phyloP scores from a whole-genome alignment of 345 rosid genomes.

The Carallia brachiata region DNA sequence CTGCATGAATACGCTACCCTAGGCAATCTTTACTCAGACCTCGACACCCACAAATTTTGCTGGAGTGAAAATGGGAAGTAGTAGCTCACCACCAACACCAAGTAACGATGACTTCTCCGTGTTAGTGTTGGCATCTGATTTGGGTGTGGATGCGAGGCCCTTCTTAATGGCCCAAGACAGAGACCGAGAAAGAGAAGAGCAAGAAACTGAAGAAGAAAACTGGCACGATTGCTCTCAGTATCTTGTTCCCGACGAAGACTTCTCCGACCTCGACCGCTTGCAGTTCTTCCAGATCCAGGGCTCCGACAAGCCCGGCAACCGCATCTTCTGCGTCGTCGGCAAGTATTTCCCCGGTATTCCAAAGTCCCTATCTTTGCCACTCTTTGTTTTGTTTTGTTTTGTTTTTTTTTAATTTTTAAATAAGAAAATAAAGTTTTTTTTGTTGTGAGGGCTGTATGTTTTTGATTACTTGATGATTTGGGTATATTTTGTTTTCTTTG shows the following conservation, averaged over 20 bases:
- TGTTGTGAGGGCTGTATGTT: no score
- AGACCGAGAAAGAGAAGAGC: conserved; percentile 27
- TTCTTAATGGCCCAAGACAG: conserved; percentile 38
- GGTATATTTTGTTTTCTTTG: no score
- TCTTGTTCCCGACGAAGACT: conserved; percentile 64
- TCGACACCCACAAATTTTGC: background rate
- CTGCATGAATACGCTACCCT: no score
- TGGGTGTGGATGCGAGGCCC: conserved; percentile 74
- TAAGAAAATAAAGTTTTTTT: no score
- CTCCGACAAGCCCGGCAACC: conserved; percentile 68
- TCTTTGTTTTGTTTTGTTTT: no score
- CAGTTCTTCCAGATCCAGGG: conserved; percentile 76
- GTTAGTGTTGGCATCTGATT: conserved; percentile 75
- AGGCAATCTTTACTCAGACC: background rate
- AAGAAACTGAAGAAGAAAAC: conserved; percentile 33
- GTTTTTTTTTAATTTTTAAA: no score
- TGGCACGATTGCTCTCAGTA: conserved; percentile 87
- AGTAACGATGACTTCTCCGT: conserved; percentile 60
- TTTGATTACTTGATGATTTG: no score
- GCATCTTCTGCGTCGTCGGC: conserved; percentile 75
- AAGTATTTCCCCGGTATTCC: conserved; percentile 78
- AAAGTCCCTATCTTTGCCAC: background rate
- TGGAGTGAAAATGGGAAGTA: background rate
- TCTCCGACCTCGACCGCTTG: conserved; percentile 81
- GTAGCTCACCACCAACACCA: conserved; percentile 34